Base-by-base conservation (phyloP, 1,284 basidiomycete genomes). In the Cryptococcus sp. region DNA sequence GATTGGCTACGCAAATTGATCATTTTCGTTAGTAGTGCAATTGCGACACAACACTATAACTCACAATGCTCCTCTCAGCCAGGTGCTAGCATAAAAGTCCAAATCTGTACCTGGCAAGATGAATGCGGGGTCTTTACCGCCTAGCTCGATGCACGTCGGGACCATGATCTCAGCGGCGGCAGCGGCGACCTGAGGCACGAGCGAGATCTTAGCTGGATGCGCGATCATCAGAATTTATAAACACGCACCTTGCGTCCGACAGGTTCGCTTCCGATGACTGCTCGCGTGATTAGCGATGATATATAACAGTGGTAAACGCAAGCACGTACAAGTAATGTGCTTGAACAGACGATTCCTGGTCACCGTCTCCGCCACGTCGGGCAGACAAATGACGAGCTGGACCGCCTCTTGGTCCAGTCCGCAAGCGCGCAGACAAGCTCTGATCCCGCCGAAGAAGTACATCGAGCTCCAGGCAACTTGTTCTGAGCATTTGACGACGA, bases 401-500 rank as follows among this genome's bases (percentile, higher is more conserved):
- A 98, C 87, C 31, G 93, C 83, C 50, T 96, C 88, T 1, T 86
- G 84, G 69, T 90, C 84, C 66, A 90, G 85, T 10, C 89, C 91
- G 68, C 90, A 91, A 1, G 82, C 87, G 27, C 80, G 76, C n/a
- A 96, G 80, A 70, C 88, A 90, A 53, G 84, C 83, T 57, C 84
- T 83, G 64, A 95, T 86, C 3, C 86, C 89, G 20, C 85, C 85
- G 11, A 93, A 82, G 66, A 90, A 94, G 86, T 88, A 93, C 41
- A 78, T 82, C 0, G 89, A 79, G 1, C 89, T 91, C 92, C 93
- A 97, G 20, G 91, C 83, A 40, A 95, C 92, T 57, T 92, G 85
- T 70, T 97, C 93, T 0, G 90, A 93, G 69, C 92, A 94, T 78
- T 99, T 99, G 60, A 98, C 81, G 5, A 98, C 87, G 55, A 97